Percentiles rank a stretch among this genome's conserved stretches.
phyloP scores from a whole-genome alignment of 495 filamentous ascomycete genomes.

The Aspergillus sparsus region DNA sequence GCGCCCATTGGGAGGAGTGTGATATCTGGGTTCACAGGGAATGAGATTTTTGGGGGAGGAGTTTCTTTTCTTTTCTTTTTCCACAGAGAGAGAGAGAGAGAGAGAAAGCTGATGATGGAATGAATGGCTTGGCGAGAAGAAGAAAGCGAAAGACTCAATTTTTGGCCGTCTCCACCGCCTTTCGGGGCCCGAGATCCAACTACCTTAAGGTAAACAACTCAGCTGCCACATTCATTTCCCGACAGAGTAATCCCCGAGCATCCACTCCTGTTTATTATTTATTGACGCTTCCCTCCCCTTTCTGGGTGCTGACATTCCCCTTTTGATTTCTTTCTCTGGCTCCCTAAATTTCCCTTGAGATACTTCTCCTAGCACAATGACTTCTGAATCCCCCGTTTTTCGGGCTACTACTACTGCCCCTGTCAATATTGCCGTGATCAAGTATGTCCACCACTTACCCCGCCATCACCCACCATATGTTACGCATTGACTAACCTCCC shows the following conservation, averaged over 20 bases:
- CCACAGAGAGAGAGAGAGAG: background rate
- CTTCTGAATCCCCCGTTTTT: slow-evolving; percentile 58
- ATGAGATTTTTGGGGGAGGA: background rate
- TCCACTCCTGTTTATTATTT: background rate
- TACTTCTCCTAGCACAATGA: slow-evolving; percentile 40
- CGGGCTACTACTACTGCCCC: slow-evolving; percentile 93
- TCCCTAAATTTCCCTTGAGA: slow-evolving; percentile 5
- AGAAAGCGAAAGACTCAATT: slow-evolving; percentile 12
- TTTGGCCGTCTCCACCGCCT: slow-evolving; percentile 23
- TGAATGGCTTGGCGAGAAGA: slow-evolving; percentile 7
- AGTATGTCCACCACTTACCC: slow-evolving; percentile 55
- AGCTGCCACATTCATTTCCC: slow-evolving; percentile 3
- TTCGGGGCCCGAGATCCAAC: slow-evolving; percentile 1
- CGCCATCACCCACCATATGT: slow-evolving; percentile 21
- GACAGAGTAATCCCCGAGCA: slow-evolving; percentile 10
- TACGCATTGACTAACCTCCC: slow-evolving; percentile 29
- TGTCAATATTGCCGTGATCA: slow-evolving; percentile 99
- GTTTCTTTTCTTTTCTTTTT: background rate
- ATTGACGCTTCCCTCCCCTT: slow-evolving; percentile 6
- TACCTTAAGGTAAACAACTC: background rate
- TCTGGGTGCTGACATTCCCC: slow-evolving; percentile 7
- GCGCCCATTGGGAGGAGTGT: slow-evolving; percentile 36
- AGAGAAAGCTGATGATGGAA: slow-evolving; percentile 14
- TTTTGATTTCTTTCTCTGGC: background rate
- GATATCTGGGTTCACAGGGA: background rate